phyloP scores from a whole-genome alignment of 352 stramenopile genomes.

The Phytophthora foliorum region DNA sequence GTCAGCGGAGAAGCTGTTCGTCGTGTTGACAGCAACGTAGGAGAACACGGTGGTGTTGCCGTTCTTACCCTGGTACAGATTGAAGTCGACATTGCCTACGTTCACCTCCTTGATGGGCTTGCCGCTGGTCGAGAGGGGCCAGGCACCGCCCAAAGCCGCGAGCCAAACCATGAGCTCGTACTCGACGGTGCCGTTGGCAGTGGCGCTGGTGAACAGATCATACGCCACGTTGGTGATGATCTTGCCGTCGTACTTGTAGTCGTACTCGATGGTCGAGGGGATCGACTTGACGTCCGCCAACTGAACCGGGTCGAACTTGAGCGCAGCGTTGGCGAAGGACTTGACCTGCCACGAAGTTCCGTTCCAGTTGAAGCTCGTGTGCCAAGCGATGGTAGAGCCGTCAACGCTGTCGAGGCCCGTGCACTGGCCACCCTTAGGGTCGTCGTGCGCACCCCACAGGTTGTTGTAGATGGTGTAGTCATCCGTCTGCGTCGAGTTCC shows the following conservation, averaged over 20 bases:
- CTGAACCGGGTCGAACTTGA: conserved; percentile 43
- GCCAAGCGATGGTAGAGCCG: conserved; percentile 41
- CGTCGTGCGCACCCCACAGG: conserved; percentile 38
- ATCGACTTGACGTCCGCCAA: conserved; percentile 43
- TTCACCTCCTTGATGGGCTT: conserved; percentile 23
- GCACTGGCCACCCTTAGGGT: conserved; percentile 45
- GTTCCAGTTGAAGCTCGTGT: conserved; percentile 47
- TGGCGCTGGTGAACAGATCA: conserved; percentile 47
- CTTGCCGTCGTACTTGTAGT: conserved; percentile 43
- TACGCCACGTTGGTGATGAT: conserved; percentile 49
- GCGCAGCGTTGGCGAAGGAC: conserved; percentile 50
- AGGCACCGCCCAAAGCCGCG: conserved; percentile 34
- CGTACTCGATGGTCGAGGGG: conserved; percentile 42
- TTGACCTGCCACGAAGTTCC: conserved; percentile 40
- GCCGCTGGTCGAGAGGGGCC: conserved; percentile 37
- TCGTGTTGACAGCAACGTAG: conserved; percentile 35
- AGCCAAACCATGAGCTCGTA: conserved; percentile 53
- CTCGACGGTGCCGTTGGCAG: conserved; percentile 27
- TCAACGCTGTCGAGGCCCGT: conserved; percentile 41
- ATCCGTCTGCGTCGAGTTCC: conserved; percentile 28
- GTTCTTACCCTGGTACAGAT: conserved; percentile 41
- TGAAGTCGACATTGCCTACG: conserved; percentile 23
- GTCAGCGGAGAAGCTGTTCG: conserved; percentile 32
- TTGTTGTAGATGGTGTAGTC: conserved; percentile 59
- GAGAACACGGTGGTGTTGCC: conserved; percentile 41